Evolutionary conservation across 768 basidiomycete species (phyloP), one percentile per base, ranked within the genome.

Genomic region (Russula sp.): DNA sequence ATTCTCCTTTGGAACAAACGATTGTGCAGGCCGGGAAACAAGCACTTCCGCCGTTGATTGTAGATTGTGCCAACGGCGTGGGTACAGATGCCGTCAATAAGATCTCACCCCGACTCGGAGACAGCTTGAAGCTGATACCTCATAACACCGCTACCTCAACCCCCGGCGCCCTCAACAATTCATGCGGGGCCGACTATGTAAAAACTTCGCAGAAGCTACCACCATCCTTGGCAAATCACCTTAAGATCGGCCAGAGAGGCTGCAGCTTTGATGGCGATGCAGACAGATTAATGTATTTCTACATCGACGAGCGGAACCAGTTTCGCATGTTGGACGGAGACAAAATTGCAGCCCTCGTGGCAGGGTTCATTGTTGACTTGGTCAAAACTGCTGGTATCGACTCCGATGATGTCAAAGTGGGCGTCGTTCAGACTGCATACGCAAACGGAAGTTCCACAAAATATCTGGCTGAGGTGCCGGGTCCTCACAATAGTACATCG

Each of bases 41-140:
- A 47, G 75, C 78, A 57, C 74, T 81, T 11, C 73, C 81, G 16
- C 83, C 86, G 42, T 71, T 99, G 52, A 73, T 89, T n/a, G 79
- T 99, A 47, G 97, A 99, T 74, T 98, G 97, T 72, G 97, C 97
- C n/a, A 98, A 99, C 72, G 97, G 97, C 32, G 97, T 99, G 27
- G 97, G 97, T 52, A 84, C 89, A 16, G 77, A 80, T 7, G 86
- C 89, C 44, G 85, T 91, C 13, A 76, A 77, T 39, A 82, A 80
- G 48, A 77, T 98, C 44, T 71, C 78, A 4, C 75, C 81, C 58
- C 79, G 83, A 57, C 81, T 97, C 27, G 82, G 80, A 18, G 78
- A 78, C 31, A 79, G 77, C 7, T 74, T 98, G 35, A 78, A 82
- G 31, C 71, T 98, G 51, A 75, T 82, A 62, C 77, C 92, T 44